Conservation (phyloP, 495 filamentous ascomycete species). For the Penicillium arizonense region DNA sequence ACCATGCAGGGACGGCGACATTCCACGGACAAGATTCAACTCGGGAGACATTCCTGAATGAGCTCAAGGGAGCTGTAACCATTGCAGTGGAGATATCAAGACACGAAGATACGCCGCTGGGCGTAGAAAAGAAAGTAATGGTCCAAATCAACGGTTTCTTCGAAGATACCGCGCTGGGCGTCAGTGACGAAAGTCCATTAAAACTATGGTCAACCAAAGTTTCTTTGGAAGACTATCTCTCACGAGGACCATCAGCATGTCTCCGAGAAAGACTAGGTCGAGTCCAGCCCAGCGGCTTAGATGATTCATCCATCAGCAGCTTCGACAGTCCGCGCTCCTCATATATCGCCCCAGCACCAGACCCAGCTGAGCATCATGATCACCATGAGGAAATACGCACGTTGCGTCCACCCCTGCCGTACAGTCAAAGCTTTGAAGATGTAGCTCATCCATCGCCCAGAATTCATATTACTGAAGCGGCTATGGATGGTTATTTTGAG, state of each 20-base stretch:
- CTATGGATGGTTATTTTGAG: constrained; percentile 24
- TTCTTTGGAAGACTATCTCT: constrained; percentile 46
- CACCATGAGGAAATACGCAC: constrained; percentile 8
- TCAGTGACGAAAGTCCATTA: constrained; percentile 41
- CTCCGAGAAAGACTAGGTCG: constrained; percentile 30
- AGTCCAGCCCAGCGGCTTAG: constrained; percentile 20
- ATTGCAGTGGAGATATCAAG: constrained; percentile 40
- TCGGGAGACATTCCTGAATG: constrained; percentile 47
- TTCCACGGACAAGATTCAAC: constrained; percentile 55
- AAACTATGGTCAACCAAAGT: constrained; percentile 55
- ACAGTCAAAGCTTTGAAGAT: constrained; percentile 25
- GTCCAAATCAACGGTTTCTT: constrained; percentile 64
- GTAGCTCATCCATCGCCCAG: constrained; percentile 21
- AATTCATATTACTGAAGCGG: constrained; percentile 35
- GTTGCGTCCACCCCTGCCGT: constrained; percentile 20
- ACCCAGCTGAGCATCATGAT: constrained; percentile 2
- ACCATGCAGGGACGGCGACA: constrained; percentile 55
- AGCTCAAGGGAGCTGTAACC: constrained; percentile 43
- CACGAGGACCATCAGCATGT: constrained; percentile 27
- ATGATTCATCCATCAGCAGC: constrained; percentile 36
- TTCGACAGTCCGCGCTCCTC: constrained; percentile 33
- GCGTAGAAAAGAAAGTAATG: constrained; percentile 50
- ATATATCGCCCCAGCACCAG: constrained; percentile 7
- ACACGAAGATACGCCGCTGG: constrained; percentile 39
- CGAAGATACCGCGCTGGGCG: constrained; percentile 45